Base-by-base conservation (phyloP, 192 early-diverging fungal species). In the Haplosporangium gracile region DNA sequence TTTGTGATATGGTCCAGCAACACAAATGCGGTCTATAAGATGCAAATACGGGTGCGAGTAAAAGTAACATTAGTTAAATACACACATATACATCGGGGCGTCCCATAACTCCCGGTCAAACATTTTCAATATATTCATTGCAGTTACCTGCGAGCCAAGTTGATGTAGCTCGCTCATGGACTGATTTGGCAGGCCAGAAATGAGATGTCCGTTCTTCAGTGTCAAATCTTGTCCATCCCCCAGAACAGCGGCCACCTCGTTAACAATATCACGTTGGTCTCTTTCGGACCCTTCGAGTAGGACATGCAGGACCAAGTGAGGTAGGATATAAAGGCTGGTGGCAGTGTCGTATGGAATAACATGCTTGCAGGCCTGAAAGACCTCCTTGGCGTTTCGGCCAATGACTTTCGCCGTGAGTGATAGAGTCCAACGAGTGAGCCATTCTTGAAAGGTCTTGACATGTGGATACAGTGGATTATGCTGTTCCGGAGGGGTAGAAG, bases 1-100 rank as follows among this genome's bases (percentile, higher is more conserved):
- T 85, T 78, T 5, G 82, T 68, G 63, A 83, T 85, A 40, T 90
- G 82, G 15, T 89, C 82, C 10, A 80, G 81, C 1, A 90, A 38
- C 16, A 70, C 60, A 42, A 90, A 88, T 5, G 85, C 80, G 0
- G 86, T 83, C 89, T 89, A 76, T 60, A 26, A 76, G 53, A 60
- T 29, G 45, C 6, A 16, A 49, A 0, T 13, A 24, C 5, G 45
- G 20, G 45, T 70, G 38, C 2, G 6, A 70, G 13, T 4, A 49
- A 24, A 73, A 20, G 13, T 45, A 2, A 15, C 6, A 13, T 73
- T 51, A 51, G 45, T 8, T 13, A 24, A 22, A 36, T 32, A 32
- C n/a, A 22, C 0, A 15, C 36, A 5, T 16, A 15, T 15, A 26
- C 1, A 45, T 36, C 13, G 11, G 5, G 22, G 36, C 34, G 0